Base-by-base conservation (phyloP, 305 asterid genomes). In the Fraxinus baroniana region DNA sequence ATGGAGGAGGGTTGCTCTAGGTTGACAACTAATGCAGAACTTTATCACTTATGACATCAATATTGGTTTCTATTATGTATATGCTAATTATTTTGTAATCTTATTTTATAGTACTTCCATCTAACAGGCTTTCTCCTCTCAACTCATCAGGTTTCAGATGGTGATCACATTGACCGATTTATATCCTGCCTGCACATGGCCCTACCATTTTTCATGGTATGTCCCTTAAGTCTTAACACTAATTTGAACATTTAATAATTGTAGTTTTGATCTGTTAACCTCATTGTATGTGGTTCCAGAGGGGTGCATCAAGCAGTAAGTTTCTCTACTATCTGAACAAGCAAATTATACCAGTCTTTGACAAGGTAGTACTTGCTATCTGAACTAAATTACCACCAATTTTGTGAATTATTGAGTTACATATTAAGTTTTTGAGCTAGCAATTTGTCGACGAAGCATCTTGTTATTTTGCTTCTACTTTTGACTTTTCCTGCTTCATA, bases 231-330 rank as follows among this genome's bases (percentile, higher is more conserved):
- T 26, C 28, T 26, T 1, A 36, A 36, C 26, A 18, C 24, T 20
- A 70, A 73, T 57, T 79, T 70, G 77, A 36, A 2, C 70, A 28
- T 74, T 77, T 82, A 78, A 52, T 35, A 22, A 24, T 55, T 81
- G 32, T 52, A 44, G 30, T 28, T 76, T 30, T 41, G 71, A 46
- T 73, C 62, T 68, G 28, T 75, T 85, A 36, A 87, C 76, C 76
- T 82, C 46, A 20, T 28, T 77, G 62, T 84, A 10, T 84, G 26
- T 88, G 70, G 44, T 82, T 82, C 74, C 87, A 95, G 98, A 92
- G 95, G 87, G 98, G 98, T 74, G 98, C 97, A 64, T 92, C 98
- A 70, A 89, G 98, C 87, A 86, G 92, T 86, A 95, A 93, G 89
- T 95, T 94, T 88, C 86, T 94, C 88, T 91, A 82, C 84, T 95